Percentiles rank a stretch among this genome's conserved stretches.
phyloP scores from a whole-genome alignment of 257 asterid genomes.

The Solanum paucissectum region DNA sequence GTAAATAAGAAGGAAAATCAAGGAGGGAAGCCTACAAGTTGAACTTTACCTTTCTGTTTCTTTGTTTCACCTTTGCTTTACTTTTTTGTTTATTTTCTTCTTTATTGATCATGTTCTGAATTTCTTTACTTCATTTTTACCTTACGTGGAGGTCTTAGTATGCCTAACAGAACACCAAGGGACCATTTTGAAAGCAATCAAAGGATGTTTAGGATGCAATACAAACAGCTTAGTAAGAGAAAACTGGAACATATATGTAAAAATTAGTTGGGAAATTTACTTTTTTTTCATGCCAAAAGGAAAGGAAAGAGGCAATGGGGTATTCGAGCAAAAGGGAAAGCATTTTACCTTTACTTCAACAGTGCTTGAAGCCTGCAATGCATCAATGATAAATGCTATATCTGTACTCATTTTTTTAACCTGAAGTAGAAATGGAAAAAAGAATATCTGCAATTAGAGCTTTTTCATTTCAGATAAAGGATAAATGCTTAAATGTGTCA shows the following conservation, averaged over 20 bases:
- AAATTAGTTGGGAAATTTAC: neutral
- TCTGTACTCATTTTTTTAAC: conserved; percentile 61
- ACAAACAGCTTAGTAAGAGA: neutral
- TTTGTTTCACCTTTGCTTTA: neutral
- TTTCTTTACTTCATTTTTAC: neutral
- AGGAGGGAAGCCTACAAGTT: neutral
- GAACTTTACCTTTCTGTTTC: neutral
- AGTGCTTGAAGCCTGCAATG: conserved; percentile 67
- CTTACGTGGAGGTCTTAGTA: neutral
- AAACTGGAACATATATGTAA: neutral
- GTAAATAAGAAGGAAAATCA: neutral
- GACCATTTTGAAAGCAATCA: neutral
- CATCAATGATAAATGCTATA: conserved; percentile 57
- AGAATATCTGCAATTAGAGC: neutral
- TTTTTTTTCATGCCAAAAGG: neutral
- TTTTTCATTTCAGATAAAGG: neutral
- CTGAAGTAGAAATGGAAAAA: conserved; percentile 33
- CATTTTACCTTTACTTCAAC: conserved; percentile 73
- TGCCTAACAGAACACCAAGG: neutral
- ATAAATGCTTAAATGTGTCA: neutral
- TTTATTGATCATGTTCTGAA: neutral
- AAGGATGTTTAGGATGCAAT: neutral
- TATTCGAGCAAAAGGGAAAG: conserved; percentile 2
- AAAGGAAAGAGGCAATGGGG: neutral
- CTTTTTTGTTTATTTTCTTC: neutral